Percentiles rank a stretch among this genome's conserved stretches.
Conservation (phyloP, 768 basidiomycete genomes). For the Auricularia auricula-judae region DNA sequence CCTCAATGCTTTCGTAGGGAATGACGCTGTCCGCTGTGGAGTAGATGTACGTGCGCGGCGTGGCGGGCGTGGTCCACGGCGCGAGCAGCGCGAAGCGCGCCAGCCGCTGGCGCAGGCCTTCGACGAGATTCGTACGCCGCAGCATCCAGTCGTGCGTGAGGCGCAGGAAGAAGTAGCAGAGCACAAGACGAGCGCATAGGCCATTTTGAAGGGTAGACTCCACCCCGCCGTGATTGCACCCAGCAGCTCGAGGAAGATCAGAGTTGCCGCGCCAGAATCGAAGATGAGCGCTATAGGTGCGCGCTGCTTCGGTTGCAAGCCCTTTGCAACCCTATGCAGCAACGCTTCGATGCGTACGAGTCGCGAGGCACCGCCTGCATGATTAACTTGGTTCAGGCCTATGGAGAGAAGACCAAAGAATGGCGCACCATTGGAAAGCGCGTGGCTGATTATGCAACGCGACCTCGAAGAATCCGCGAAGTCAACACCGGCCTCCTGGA, state of each 20-base stretch:
- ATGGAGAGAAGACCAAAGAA: background rate
- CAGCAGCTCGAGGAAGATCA: too few species aligned
- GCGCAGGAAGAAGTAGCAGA: background rate
- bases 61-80: constrained; percentile 20
- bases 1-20: constrained; percentile 17
- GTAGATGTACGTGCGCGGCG: constrained; percentile 26
- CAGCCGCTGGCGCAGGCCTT: background rate
- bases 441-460: background rate
- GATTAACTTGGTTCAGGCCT: too few species aligned
- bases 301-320: too few species aligned
- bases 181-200: too few species aligned
- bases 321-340: too few species aligned
- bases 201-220: too few species aligned
- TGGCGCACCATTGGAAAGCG: background rate
- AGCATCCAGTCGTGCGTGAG: background rate
- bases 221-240: too few species aligned
- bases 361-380: too few species aligned
- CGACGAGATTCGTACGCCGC: background rate
- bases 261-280: too few species aligned
- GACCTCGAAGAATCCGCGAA: background rate
- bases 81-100: constrained; percentile 9
- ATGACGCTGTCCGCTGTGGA: constrained; percentile 22
- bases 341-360: too few species aligned
- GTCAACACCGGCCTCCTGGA: background rate
- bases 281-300: too few species aligned